Evolutionary conservation across 2,329 filamentous ascomycete species (phyloP).

Genomic region (Hypoxylon sp.): DNA sequence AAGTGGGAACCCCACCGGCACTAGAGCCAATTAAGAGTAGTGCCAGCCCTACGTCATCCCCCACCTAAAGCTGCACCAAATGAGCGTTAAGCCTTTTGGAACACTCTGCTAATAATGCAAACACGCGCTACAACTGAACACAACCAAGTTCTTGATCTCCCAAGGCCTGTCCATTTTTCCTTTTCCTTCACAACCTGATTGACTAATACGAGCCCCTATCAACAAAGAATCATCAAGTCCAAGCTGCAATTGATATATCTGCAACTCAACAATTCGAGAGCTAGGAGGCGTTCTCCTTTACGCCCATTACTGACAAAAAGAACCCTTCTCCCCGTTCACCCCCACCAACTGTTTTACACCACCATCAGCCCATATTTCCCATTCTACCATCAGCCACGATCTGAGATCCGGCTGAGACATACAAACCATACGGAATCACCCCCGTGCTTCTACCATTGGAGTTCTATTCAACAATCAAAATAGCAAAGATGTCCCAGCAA

Average conservation of each 20-base stretch:
- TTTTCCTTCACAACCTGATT: constrained; percentile 9
- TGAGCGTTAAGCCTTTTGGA: constrained; percentile 1
- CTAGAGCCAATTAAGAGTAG: constrained; percentile 39
- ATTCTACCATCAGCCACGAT: constrained; percentile 15
- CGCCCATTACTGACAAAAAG: constrained; percentile 8
- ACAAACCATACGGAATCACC: constrained; percentile 20
- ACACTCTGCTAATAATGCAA: constrained; percentile 11
- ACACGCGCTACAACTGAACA: constrained; percentile 13
- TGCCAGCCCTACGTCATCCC: constrained; percentile 46
- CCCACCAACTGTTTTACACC: constrained; percentile 18
- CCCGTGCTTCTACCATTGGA: constrained; percentile 6
- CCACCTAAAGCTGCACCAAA: constrained; percentile 33
- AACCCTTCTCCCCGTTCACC: constrained; percentile 9
- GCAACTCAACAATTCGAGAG: constrained; percentile 14
- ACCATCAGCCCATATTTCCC: constrained; percentile 24
- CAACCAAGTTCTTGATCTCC: constrained; percentile 1
- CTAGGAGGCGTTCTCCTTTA: constrained; percentile 17
- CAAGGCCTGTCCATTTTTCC: constrained; percentile 6
- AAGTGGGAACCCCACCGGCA: constrained; percentile 21
- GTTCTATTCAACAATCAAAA: constrained; percentile 46
- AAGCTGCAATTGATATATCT: constrained; percentile 18
- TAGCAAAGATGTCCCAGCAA: constrained; percentile 54
- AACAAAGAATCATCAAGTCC: constrained; percentile 29
- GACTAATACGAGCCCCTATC: neutral
- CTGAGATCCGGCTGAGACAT: constrained; percentile 9